Percentiles rank a stretch among this genome's conserved stretches.
Conservation (phyloP, 139 green algal genomes). For the Volvox africanus region DNA sequence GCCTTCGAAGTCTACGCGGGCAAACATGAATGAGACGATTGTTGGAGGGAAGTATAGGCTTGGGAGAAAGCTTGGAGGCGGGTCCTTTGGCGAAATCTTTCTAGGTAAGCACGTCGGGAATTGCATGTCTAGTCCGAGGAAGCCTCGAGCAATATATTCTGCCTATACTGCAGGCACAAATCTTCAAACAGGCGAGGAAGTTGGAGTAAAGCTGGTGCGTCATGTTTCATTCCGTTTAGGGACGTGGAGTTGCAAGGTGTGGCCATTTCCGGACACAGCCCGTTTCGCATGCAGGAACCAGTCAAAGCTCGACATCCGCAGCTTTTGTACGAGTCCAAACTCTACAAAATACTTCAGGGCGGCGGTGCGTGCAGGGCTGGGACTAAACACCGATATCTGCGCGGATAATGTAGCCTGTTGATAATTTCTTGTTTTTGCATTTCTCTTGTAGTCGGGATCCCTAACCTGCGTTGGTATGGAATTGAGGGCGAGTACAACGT, state of each 20-base stretch:
- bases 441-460: constrained; percentile 91
- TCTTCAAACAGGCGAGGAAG: constrained; percentile 96
- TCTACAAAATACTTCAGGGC: constrained; percentile 96
- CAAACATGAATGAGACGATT: constrained; percentile 49
- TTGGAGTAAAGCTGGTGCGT: constrained; percentile 97
- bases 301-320: constrained; percentile 93
- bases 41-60: constrained; percentile 82
- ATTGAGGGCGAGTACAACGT: constrained; percentile 99
- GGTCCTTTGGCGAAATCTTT: constrained; percentile 94
- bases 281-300: constrained; percentile 76
- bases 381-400: neutral
- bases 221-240: neutral
- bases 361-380: constrained; percentile 74
- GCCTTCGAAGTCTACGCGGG: neutral
- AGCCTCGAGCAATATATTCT: neutral
- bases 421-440: neutral
- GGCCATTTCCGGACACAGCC: neutral
- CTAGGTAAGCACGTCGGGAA: constrained; percentile 66
- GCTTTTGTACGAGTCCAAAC: constrained; percentile 94
- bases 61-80: constrained; percentile 85
- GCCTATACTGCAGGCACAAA: constrained; percentile 85
- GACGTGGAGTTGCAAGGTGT: neutral
- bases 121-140: neutral
- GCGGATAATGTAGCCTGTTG: neutral
- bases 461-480: constrained; percentile 98